Percentiles rank a stretch among this genome's conserved stretches.
phyloP scores from a whole-genome alignment of 345 rosid species.

The thale cress (Arabidopsis thaliana) region TAIR10.1 NC_003075.7:13218001-13218500 shows the following conservation, averaged over 20 bases:
- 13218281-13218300: background rate
- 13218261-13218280: slow-evolving; percentile 1
- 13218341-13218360: slow-evolving; percentile 71
- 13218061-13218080: background rate
- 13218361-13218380: slow-evolving; percentile 79
- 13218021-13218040: background rate
- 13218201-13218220: slow-evolving; percentile 62
- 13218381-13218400: slow-evolving; percentile 96
- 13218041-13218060: slow-evolving; percentile 3
- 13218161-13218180: slow-evolving; percentile 90
- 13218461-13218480: slow-evolving; percentile 5
- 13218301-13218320: slow-evolving; percentile 52
- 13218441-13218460: slow-evolving; percentile 82
- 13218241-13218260: background rate
- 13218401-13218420: slow-evolving; percentile 89
- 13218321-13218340: slow-evolving; percentile 72
- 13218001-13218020: slow-evolving; percentile 21
- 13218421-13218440: slow-evolving; percentile 88
- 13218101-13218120: too few species aligned
- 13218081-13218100: too few species aligned
- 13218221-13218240: slow-evolving; percentile 61
- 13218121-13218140: slow-evolving; percentile 10
- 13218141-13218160: slow-evolving; percentile 82
- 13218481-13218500: background rate
- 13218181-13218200: slow-evolving; percentile 90